A percentile compares a stretch with the other conserved stretches of the same genome.
phyloP scores from a whole-genome alignment of 306 rosid species.

The Cicer judaicum region DNA sequence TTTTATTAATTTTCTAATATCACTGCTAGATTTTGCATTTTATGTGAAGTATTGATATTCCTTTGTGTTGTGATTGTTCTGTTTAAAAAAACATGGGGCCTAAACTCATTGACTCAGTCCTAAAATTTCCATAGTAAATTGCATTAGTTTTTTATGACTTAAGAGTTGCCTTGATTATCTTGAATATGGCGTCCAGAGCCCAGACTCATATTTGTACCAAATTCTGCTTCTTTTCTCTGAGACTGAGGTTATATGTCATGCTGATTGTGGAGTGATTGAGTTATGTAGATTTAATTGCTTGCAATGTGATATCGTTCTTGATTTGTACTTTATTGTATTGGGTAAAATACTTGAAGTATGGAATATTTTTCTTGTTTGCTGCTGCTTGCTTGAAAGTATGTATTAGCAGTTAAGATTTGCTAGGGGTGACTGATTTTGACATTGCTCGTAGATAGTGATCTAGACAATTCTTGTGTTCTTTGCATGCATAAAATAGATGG shows the following conservation, averaged over 20 bases:
- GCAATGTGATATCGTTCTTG: constrained; percentile 6
- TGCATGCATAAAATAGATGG: constrained; percentile 6
- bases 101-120: not conserved
- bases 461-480: not conserved
- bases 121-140: constrained; percentile 13
- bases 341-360: not conserved
- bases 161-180: constrained; percentile 2
- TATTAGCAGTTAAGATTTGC: constrained; percentile 8
- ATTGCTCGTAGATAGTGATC: not conserved
- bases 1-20: not conserved
- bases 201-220: constrained; percentile 14
- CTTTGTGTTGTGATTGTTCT: not conserved
- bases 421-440: constrained; percentile 4
- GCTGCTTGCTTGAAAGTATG: constrained; percentile 42
- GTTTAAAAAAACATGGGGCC: constrained; percentile 15
- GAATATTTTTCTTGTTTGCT: constrained; percentile 24
- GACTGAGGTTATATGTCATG: constrained; percentile 28
- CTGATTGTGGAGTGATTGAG: constrained; percentile 14
- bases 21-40: constrained; percentile 1
- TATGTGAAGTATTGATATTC: not conserved
- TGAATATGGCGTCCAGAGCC: constrained; percentile 9
- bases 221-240: constrained; percentile 8
- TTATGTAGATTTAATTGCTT: not conserved
- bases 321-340: constrained; percentile 10
- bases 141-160: not conserved